Conservation (phyloP, 345 rosid genomes). For the Excoecaria cochinchinensis region DNA sequence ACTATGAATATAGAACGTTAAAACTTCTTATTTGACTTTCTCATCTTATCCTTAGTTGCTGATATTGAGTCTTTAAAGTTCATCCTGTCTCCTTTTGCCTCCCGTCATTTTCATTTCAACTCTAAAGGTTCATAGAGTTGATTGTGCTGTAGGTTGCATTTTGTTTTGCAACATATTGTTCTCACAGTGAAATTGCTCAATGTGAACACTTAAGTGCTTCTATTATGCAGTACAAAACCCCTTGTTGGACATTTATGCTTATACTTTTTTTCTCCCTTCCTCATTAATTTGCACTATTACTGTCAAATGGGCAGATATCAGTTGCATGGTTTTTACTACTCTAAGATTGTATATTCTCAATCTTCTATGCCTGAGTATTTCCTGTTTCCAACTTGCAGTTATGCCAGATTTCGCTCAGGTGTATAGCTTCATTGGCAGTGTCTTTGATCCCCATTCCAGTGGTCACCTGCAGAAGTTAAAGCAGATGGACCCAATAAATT, state of each 20-base stretch:
- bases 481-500: slow-evolving; percentile 83
- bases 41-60: background rate
- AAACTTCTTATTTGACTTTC: background rate
- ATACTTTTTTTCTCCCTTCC: background rate
- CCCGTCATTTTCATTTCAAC: background rate
- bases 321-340: background rate
- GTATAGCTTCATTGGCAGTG: slow-evolving; percentile 87
- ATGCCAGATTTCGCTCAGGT: slow-evolving; percentile 88
- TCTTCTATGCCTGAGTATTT: background rate
- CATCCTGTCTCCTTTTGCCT: background rate
- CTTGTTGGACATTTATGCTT: background rate
- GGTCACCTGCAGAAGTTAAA: slow-evolving; percentile 72
- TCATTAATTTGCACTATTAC: background rate
- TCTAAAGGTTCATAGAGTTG: background rate
- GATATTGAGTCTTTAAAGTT: background rate
- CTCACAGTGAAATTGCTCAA: background rate
- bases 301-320: background rate
- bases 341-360: background rate
- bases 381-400: slow-evolving; percentile 46
- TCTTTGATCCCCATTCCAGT: slow-evolving; percentile 68
- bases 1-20: background rate
- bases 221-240: background rate
- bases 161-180: background rate
- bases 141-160: background rate
- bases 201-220: background rate